These are phyloP conservation scores for Hysterium pulicare DNA, from an alignment of 2,329 filamentous ascomycete species.

Conservation along the genomic window DNA sequence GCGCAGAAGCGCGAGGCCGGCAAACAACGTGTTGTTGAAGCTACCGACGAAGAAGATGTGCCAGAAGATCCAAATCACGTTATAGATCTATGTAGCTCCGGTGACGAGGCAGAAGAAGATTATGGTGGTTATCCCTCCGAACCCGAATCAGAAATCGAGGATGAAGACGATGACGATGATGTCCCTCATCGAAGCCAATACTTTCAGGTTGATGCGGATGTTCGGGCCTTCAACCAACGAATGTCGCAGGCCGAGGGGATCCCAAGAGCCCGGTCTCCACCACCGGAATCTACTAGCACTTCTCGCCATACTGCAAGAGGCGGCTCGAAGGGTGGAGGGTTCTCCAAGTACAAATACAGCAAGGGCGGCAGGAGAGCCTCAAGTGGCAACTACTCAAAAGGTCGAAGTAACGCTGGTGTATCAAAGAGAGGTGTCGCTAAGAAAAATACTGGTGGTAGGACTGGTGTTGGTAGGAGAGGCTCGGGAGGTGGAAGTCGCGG, in stretches of 20 bases:
- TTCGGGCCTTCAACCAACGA: slow-evolving; percentile 27
- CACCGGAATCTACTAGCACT: slow-evolving; percentile 1
- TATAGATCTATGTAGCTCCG: slow-evolving; percentile 39
- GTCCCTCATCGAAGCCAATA: slow-evolving; percentile 24
- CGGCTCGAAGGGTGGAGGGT: slow-evolving; percentile 1
- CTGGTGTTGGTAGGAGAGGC: neutral
- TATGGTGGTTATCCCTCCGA: slow-evolving; percentile 5
- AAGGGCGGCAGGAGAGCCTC: slow-evolving; percentile 6
- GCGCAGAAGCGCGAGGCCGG: no score
- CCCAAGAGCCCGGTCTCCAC: slow-evolving; percentile 2
- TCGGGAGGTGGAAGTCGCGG: slow-evolving; percentile 7
- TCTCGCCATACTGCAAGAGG: neutral
- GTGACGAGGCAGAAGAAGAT: slow-evolving; percentile 19
- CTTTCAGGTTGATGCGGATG: slow-evolving; percentile 26
- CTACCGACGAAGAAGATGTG: slow-evolving; percentile 40
- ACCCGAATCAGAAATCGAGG: no score
- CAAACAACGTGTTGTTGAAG: no score
- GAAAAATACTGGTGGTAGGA: slow-evolving; percentile 2
- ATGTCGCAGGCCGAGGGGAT: slow-evolving; percentile 20
- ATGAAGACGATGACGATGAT: slow-evolving; percentile 12
- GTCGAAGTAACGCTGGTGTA: slow-evolving; percentile 4
- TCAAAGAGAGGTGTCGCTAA: slow-evolving; percentile 10
- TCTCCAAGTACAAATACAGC: neutral
- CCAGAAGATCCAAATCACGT: slow-evolving; percentile 49
- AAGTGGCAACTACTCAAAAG: slow-evolving; percentile 1